Evolutionary conservation across 208 protist genomes (phyloP), one percentile per base, ranked within the genome.

Genomic region (Crithidia bombi): DNA sequence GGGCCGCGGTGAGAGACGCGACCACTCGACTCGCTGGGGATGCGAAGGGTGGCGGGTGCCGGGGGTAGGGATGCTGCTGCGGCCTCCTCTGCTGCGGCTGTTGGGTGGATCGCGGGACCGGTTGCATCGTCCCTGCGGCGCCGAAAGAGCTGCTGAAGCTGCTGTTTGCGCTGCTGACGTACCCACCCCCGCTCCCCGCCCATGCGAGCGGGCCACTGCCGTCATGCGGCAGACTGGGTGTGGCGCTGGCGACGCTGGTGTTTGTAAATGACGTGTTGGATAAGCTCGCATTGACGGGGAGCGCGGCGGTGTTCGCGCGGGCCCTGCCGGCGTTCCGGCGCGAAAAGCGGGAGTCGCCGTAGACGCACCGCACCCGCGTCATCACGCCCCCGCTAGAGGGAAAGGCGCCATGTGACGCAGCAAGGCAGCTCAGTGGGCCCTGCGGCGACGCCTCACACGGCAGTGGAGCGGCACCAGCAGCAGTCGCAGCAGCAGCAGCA

Each of bases 101-200:
- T 25, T 33, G 54, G 5, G 33, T 15, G 10, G 47, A 62, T n/a
- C 55, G 32, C 0, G 55, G 55, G 23, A 62, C 35, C 25, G 55
- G 66, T 23, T 47, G 54, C 57, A 55, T 63, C 54, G 15, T 57
- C 33, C 57, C 49, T 30, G 55, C 35, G 6, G 41, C 15, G 15
- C 54, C 57, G 26, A 35, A 72, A 2, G 54, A 38, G 33, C 56
- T 72, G 19, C 6, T 11, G 10, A 50, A 64, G 55, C 56, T 72
- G 55, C 26, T 64, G 54, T 54, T 51, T 15, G 43, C 55, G 66
- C 52, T 64, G 26, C 56, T 59, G 23, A 52, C 21, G 43, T 41
- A 65, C 55, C 32, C 25, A 23, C 66, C 47, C 14, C 55, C 52
- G 38, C 41, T 56, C 15, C 51, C 26, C 26, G 50, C 52, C 15